Conservation (phyloP, 2,329 filamentous ascomycete species). For the Cladophialophora carrionii region DNA sequence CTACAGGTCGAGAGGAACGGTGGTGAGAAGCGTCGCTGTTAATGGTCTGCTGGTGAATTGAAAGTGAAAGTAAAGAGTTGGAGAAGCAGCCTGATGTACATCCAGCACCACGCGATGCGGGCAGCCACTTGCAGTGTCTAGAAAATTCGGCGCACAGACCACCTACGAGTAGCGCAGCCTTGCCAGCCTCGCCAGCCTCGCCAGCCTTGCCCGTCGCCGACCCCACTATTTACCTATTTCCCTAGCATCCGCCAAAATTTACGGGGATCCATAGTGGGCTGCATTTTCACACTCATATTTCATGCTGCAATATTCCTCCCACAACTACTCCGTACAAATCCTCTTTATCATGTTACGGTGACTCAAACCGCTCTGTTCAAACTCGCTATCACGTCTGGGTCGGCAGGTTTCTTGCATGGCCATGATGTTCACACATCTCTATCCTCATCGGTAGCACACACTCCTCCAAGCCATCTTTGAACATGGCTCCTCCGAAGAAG, state of each 20-base stretch:
- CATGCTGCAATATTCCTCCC: neutral
- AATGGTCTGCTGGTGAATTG: neutral
- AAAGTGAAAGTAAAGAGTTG: conserved; percentile 11
- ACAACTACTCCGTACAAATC: neutral
- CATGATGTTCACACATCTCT: conserved; percentile 36
- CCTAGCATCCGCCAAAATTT: conserved; percentile 1
- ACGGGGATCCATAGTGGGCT: conserved; percentile 2
- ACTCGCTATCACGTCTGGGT: conserved; percentile 4
- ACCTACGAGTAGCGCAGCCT: too few relatives aligned
- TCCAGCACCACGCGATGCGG: conserved; percentile 14
- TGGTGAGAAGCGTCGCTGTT: neutral
- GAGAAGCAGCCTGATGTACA: conserved; percentile 19
- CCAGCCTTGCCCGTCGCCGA: neutral
- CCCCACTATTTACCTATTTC: conserved; percentile 19
- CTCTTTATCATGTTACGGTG: conserved; percentile 21
- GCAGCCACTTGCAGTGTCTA: conserved; percentile 27
- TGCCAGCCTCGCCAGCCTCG: neutral
- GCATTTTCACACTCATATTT: conserved; percentile 16
- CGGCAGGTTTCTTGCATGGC: conserved; percentile 27
- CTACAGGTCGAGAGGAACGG: neutral
- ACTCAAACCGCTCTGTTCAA: conserved; percentile 1
- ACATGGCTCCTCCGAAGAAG: conserved; percentile 33
- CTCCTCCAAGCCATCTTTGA: conserved; percentile 24
- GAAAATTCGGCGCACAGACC: conserved; percentile 35
- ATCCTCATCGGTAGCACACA: conserved; percentile 37